These are phyloP conservation scores for Geotrichum bryndzae DNA, from an alignment of 1,139 yeast genomes.

Conservation along the genomic window DNA sequence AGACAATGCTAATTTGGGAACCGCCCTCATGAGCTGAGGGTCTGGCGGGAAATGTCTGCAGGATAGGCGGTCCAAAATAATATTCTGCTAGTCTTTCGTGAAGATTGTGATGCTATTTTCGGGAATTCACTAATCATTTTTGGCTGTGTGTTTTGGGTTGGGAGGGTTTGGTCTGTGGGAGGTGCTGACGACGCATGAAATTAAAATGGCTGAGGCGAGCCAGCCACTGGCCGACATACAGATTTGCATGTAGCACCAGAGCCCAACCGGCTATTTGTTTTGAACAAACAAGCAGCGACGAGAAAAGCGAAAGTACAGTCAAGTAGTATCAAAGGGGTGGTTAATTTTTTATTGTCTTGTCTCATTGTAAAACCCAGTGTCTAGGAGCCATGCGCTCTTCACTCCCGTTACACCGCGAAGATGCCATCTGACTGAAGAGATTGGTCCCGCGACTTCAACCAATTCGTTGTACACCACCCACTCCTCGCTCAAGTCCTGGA, in stretches of 20 bases:
- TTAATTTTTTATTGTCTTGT: neutral
- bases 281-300: neutral
- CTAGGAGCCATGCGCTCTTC: conserved; percentile 15
- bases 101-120: neutral
- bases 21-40: neutral
- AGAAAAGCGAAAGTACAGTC: neutral
- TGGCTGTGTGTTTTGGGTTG: neutral
- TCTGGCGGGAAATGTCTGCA: neutral
- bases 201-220: neutral
- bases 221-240: neutral
- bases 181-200: neutral
- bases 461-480: conserved; percentile 16
- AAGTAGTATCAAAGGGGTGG: neutral
- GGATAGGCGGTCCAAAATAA: neutral
- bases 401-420: conserved; percentile 15
- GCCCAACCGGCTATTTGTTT: neutral
- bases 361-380: conserved; percentile 15
- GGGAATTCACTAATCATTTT: neutral
- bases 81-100: neutral
- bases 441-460: neutral
- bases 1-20: neutral
- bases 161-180: neutral
- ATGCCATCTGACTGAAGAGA: conserved; percentile 6
- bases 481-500: conserved; percentile 6
- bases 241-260: neutral